Evolutionary conservation across 148 eudicot genomes (phyloP).

Genomic region (Cornus controversa): DNA sequence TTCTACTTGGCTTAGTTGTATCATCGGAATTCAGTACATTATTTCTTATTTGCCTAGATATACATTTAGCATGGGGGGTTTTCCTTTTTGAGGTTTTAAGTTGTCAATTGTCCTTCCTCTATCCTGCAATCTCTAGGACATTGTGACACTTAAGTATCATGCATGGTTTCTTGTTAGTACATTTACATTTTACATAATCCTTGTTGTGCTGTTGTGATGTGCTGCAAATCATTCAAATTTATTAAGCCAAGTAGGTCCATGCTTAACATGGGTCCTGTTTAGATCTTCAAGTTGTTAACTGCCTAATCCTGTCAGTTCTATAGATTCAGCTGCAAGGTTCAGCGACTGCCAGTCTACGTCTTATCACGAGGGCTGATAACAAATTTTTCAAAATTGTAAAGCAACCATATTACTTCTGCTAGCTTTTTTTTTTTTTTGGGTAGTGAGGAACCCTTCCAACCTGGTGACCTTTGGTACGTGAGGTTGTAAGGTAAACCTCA

Average conservation of each 20-base stretch:
- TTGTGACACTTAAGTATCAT: neutral
- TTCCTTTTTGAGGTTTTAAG: neutral
- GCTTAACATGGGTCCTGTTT: neutral
- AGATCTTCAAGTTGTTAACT: neutral
- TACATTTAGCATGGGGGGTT: neutral
- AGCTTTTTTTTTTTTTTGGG: no score
- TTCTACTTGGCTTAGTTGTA: constrained; percentile 6
- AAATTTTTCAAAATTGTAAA: neutral
- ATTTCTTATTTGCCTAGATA: neutral
- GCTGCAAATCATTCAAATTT: neutral
- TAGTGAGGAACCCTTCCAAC: no score
- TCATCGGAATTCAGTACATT: neutral
- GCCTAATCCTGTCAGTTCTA: neutral
- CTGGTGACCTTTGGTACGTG: no score
- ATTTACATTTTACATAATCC: neutral
- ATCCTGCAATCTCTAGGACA: neutral
- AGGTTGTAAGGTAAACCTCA: no score
- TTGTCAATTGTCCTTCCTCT: neutral
- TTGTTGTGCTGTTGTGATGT: neutral
- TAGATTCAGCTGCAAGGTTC: neutral
- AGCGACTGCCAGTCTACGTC: neutral
- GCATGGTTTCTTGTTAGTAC: neutral
- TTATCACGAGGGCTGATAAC: neutral
- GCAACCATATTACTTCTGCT: neutral
- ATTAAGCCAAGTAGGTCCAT: neutral